Base-by-base conservation (phyloP, 257 asterid species). In the Rhazya stricta region DNA sequence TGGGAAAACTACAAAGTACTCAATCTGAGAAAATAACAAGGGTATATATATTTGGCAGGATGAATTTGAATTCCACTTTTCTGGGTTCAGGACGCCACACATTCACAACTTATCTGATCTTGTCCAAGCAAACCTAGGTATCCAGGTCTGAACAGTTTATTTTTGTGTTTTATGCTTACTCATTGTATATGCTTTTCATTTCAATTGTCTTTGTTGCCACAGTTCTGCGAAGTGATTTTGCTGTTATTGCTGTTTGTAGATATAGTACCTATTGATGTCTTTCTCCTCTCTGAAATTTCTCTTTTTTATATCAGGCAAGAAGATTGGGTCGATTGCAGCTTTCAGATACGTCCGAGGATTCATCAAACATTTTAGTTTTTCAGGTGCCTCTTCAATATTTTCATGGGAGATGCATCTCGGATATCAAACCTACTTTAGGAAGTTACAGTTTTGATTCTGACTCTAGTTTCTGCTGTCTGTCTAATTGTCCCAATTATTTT, bases 21-120 rank as follows among this genome's bases (percentile, higher is more conserved):
- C 19, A n/a, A 25, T 51, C 57, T 25, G 25, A 51, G 57, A 51
- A 2, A 51, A 16, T 51, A 51, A 51, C 57, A 51, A 51, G 57
- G 25, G 25, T 6, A 19, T 19, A 16, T 51, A 13, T 15, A 48
- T 45, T 71, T 74, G 81, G 85, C 87, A 95, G 99, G 99, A 92
- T 79, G 84, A 83, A 54, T 87, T 79, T 74, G 96, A 89, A 76
- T 80, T 95, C 84, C 98, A 95, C 78, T 85, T 87, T 82, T 87
- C 97, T 74, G 98, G 98, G 48, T 88, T 92, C 87, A 88, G 69
- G 85, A 89, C 96, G 3, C 85, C 81, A 54, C 90, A 91, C 84
- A 84, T 88, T 81, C 99, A 95, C 82, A 95, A 95, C 88, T 78
- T 95, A 81, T 89, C 98, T n/a, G 99, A 95, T 66, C 96, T 92